phyloP scores from a whole-genome alignment of 192 early-diverging fungal genomes.

The Linnemannia exigua region DNA sequence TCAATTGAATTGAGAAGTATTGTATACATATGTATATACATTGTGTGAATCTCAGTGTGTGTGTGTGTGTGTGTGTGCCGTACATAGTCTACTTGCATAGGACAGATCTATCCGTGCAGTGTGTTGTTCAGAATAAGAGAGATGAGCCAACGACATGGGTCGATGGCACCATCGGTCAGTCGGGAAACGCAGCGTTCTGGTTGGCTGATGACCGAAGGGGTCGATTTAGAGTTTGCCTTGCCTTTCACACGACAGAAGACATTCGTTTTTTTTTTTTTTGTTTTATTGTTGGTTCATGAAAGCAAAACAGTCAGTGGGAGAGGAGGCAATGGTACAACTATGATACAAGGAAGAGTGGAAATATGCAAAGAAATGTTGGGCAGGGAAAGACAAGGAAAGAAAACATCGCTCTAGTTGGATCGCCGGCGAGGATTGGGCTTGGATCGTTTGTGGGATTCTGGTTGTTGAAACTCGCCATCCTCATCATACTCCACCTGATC shows the following conservation, averaged over 20 bases:
- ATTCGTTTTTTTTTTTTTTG: background rate
- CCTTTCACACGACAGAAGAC: background rate
- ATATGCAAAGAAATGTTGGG: background rate
- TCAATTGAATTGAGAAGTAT: background rate
- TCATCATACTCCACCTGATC: background rate
- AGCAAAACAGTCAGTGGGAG: too few relatives aligned
- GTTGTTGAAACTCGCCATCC: background rate
- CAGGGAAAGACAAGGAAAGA: background rate
- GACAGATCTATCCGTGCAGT: too few relatives aligned
- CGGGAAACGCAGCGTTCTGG: background rate
- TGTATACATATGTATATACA: background rate
- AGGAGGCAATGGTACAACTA: background rate
- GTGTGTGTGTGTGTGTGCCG: background rate
- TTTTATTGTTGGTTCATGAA: background rate
- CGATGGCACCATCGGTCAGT: slow-evolving; percentile 12
- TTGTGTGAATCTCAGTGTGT: background rate
- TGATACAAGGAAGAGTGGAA: background rate
- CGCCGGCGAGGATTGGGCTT: slow-evolving; percentile 9
- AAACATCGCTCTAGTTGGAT: background rate
- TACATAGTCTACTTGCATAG: too few relatives aligned
- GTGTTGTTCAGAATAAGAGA: background rate
- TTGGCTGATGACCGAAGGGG: background rate
- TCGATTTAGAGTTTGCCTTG: background rate
- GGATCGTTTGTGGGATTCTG: background rate
- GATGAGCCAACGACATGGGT: slow-evolving; percentile 11